phyloP scores from a whole-genome alignment of 352 stramenopile species.

The Phytophthora idaei region DNA sequence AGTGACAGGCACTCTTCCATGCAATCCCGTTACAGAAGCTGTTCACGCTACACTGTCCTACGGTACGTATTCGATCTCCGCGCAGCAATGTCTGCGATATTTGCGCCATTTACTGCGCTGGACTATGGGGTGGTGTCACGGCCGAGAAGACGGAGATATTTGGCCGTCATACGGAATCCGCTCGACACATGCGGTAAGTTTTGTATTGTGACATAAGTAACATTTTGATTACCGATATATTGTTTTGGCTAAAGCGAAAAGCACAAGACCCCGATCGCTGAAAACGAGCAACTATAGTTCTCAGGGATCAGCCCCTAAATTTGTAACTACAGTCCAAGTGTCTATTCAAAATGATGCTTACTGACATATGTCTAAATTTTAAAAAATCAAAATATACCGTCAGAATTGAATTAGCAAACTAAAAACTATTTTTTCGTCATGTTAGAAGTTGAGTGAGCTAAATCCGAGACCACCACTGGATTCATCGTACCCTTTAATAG shows the following conservation, averaged over 20 bases:
- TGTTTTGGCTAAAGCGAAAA: background rate
- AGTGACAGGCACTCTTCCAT: too few species aligned
- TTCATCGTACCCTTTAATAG: background rate
- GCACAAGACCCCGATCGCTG: background rate
- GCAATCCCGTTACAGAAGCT: background rate
- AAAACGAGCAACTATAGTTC: background rate
- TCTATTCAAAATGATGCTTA: background rate
- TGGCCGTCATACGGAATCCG: slow-evolving; percentile 2
- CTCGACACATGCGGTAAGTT: slow-evolving; percentile 1
- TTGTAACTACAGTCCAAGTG: background rate
- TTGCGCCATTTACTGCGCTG: slow-evolving; percentile 10
- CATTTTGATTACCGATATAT: background rate
- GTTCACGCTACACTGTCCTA: slow-evolving; percentile 10
- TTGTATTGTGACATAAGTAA: background rate
- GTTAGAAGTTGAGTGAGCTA: too few species aligned
- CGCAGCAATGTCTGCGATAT: slow-evolving; percentile 26
- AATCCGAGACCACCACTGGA: too few species aligned
- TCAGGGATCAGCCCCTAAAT: background rate
- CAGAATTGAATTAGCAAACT: background rate
- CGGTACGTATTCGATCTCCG: slow-evolving; percentile 10
- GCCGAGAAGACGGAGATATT: slow-evolving; percentile 14
- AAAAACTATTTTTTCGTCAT: background rate
- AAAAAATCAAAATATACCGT: background rate
- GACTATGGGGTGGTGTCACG: background rate
- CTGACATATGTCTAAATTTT: background rate